phyloP scores from a whole-genome alignment of 1,139 yeast genomes.

The Candida sanyaensis region DNA sequence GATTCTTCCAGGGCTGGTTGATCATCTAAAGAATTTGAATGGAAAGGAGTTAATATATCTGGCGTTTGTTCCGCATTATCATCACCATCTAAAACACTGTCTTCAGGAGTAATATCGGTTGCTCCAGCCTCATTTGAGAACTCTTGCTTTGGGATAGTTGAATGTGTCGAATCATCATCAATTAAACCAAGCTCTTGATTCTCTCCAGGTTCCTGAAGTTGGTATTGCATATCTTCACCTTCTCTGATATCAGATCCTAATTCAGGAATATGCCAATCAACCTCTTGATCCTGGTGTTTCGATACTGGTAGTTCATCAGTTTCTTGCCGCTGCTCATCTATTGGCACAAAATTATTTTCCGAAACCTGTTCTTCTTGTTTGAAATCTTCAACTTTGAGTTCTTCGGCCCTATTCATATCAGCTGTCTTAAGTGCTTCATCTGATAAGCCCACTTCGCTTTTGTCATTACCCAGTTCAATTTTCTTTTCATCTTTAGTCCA shows the following conservation, averaged over 20 bases:
- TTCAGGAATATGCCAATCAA: slow-evolving; percentile 1
- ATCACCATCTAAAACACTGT: too few species aligned
- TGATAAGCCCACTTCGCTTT: background rate
- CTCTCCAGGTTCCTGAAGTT: background rate
- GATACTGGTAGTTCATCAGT: too few species aligned
- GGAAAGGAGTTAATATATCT: background rate
- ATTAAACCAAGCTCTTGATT: background rate
- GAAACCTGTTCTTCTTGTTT: background rate
- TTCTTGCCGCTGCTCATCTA: too few species aligned
- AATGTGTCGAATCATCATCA: background rate
- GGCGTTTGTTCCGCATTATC: background rate
- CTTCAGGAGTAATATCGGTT: background rate
- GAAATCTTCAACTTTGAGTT: background rate
- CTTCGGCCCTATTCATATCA: too few species aligned
- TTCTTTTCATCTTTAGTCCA: background rate
- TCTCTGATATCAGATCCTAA: slow-evolving; percentile 2
- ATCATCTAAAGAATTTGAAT: background rate
- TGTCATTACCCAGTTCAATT: background rate
- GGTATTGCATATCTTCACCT: background rate
- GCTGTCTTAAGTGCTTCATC: too few species aligned
- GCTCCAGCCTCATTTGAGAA: too few species aligned
- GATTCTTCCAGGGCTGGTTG: background rate
- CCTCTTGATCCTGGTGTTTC: background rate
- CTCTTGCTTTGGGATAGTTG: too few species aligned
- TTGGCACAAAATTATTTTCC: background rate